These are phyloP conservation scores for Powellomyces hirtus DNA, from an alignment of 192 early-diverging fungal species.

Conservation along the genomic window DNA sequence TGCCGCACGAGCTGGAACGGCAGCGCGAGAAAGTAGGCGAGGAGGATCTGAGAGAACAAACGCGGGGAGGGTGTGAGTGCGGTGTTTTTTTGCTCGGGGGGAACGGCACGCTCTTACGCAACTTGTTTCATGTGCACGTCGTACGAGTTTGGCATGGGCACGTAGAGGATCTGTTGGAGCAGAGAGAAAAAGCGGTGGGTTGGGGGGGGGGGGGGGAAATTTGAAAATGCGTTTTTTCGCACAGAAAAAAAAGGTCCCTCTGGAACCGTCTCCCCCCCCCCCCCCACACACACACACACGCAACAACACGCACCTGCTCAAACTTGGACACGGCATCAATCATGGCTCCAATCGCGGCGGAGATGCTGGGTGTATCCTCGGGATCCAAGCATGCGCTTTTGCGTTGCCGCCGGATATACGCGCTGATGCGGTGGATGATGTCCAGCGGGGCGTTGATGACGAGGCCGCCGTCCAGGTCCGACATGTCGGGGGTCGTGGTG, in stretches of 20 bases:
- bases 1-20: constrained; percentile 70
- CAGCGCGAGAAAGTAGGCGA: constrained; percentile 65
- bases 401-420: constrained; percentile 32
- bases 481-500: neutral
- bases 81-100: neutral
- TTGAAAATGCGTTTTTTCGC: too few species aligned
- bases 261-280: too few species aligned
- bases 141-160: constrained; percentile 78
- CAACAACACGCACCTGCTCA: constrained; percentile 24
- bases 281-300: too few species aligned
- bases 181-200: neutral
- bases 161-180: constrained; percentile 42
- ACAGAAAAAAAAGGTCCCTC: too few species aligned
- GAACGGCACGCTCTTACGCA: neutral
- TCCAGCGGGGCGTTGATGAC: constrained; percentile 42
- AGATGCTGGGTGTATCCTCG: constrained; percentile 26
- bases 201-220: too few species aligned
- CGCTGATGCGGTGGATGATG: constrained; percentile 35
- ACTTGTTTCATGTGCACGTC: constrained; percentile 77
- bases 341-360: constrained; percentile 18
- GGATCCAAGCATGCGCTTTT: constrained; percentile 11
- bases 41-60: constrained; percentile 54
- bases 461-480: constrained; percentile 4
- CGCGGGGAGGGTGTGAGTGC: too few species aligned
- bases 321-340: constrained; percentile 40